Evolutionary conservation across 2,329 filamentous ascomycete species (phyloP).

Genomic region (Nemania diffusa): DNA sequence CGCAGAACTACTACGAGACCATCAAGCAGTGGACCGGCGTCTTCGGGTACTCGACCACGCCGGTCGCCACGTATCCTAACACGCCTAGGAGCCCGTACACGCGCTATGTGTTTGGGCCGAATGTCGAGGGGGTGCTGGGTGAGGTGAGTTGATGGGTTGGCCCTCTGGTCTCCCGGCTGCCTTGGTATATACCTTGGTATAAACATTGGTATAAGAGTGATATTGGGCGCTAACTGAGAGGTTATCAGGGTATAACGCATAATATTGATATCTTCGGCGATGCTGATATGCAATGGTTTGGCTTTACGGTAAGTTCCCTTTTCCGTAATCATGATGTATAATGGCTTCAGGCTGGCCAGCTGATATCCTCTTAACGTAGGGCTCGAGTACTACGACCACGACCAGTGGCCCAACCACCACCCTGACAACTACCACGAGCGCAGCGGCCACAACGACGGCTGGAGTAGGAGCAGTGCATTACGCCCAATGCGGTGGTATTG

Average conservation of each 20-base stretch:
- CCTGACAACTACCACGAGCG: slow-evolving; percentile 13
- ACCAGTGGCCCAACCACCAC: slow-evolving; percentile 16
- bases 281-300: slow-evolving; percentile 43
- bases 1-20: slow-evolving; percentile 48
- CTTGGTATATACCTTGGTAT: background rate
- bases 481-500: slow-evolving; percentile 29
- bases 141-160: slow-evolving; percentile 25
- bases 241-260: slow-evolving; percentile 36
- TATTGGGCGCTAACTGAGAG: background rate
- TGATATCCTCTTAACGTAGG: slow-evolving; percentile 10
- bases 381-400: slow-evolving; percentile 28
- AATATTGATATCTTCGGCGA: slow-evolving; percentile 38
- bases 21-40: slow-evolving; percentile 54
- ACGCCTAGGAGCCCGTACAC: slow-evolving; percentile 37
- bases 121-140: slow-evolving; percentile 40
- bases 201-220: background rate
- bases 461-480: slow-evolving; percentile 18
- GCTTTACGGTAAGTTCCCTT: slow-evolving; percentile 29
- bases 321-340: background rate
- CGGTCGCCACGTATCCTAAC: slow-evolving; percentile 30
- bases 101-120: slow-evolving; percentile 39
- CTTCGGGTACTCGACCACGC: slow-evolving; percentile 46
- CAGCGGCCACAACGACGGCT: slow-evolving; percentile 25
- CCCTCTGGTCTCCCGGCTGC: background rate
- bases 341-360: background rate